Conservation (phyloP, 148 eudicot genomes). For the Silene uniflora region DNA sequence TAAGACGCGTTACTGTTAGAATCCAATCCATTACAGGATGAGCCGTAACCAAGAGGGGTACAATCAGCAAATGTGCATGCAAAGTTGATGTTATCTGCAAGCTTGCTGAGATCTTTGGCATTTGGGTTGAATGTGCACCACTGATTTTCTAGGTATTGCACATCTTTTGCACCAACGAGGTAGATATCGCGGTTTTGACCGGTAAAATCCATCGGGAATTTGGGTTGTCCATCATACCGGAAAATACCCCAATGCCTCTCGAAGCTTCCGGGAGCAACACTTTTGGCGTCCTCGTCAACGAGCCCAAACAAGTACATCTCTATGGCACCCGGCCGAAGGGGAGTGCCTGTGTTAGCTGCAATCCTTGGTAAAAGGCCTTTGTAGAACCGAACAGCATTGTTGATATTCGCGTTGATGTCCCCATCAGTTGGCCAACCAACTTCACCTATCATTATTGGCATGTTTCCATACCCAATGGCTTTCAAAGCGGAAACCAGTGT, state of each 20-base stretch:
- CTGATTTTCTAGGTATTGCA: conserved; percentile 46
- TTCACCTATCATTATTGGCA: conserved; percentile 72
- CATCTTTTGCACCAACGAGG: conserved; percentile 59
- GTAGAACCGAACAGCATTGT: conserved; percentile 60
- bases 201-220: conserved; percentile 55
- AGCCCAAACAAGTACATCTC: conserved; percentile 83
- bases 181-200: conserved; percentile 40
- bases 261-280: conserved; percentile 68
- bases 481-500: conserved; percentile 69
- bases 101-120: conserved; percentile 54
- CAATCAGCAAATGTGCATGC: conserved; percentile 77
- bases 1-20: conserved; percentile 61
- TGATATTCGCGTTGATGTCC: conserved; percentile 57
- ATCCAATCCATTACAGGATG: conserved; percentile 69
- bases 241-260: conserved; percentile 96
- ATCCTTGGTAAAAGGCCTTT: conserved; percentile 64
- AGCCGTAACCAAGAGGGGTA: conserved; percentile 73
- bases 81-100: conserved; percentile 47
- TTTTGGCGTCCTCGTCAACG: conserved; percentile 77
- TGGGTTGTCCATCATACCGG: conserved; percentile 77
- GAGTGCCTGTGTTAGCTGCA: conserved; percentile 65
- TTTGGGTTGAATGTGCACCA: conserved; percentile 69
- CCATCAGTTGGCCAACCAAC: conserved; percentile 98
- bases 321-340: conserved; percentile 65
- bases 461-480: conserved; percentile 43